These are phyloP conservation scores for Trapa incisa DNA, from an alignment of 345 rosid genomes.

Conservation along the genomic window DNA sequence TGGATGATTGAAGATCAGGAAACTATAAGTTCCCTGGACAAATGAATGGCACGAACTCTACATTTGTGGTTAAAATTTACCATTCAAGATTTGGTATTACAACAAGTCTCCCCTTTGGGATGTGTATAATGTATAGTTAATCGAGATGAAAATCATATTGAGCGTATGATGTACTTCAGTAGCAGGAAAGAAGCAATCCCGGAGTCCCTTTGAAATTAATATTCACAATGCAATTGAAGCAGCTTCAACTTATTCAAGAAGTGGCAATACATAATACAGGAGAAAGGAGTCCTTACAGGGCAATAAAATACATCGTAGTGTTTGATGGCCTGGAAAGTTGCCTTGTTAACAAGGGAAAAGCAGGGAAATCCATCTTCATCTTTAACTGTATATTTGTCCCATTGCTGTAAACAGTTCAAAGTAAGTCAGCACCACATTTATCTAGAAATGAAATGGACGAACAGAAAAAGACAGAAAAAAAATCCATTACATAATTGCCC, in stretches of 20 bases:
- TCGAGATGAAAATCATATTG: background rate
- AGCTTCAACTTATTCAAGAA: background rate
- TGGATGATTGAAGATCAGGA: constrained; percentile 5
- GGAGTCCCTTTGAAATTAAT: background rate
- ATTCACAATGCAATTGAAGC: background rate
- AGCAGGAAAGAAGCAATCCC: background rate
- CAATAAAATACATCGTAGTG: too few relatives aligned
- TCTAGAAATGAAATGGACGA: too few relatives aligned
- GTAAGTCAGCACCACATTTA: too few relatives aligned
- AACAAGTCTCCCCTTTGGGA: background rate
- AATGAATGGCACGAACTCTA: background rate
- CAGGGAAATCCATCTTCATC: too few relatives aligned
- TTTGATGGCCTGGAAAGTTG: too few relatives aligned
- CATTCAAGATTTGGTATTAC: background rate
- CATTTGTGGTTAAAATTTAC: background rate
- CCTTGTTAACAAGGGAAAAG: too few relatives aligned
- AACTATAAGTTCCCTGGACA: background rate
- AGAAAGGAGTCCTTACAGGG: too few relatives aligned
- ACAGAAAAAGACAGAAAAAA: too few relatives aligned
- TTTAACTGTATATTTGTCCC: too few relatives aligned
- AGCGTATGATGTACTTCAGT: background rate
- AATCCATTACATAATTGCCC: too few relatives aligned
- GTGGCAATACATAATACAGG: too few relatives aligned
- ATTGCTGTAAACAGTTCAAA: too few relatives aligned
- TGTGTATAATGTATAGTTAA: background rate